Percentiles rank a stretch among this genome's conserved stretches.
Conservation (phyloP, 1,139 yeast genomes). For the Nadsonia starkeyi-henricii region DNA sequence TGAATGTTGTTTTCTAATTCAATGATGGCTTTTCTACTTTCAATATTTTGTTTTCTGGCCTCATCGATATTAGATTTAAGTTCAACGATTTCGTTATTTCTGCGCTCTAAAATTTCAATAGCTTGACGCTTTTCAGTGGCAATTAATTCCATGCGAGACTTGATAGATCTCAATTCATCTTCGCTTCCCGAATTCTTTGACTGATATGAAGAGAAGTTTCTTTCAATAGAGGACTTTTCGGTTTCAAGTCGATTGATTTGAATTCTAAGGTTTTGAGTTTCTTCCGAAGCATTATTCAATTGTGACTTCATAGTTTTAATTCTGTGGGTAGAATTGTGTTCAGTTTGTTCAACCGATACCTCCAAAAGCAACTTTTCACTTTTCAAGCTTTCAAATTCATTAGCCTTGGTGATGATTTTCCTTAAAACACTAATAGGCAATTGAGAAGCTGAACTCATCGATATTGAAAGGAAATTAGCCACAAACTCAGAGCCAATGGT, state of each 20-base stretch:
- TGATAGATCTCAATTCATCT: conserved; percentile 12
- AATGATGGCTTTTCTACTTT: conserved; percentile 27
- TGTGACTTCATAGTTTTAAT: conserved; percentile 22
- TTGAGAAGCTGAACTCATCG: conserved; percentile 12
- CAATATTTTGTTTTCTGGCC: conserved; percentile 35
- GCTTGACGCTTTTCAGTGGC: conserved; percentile 27
- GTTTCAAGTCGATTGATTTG: conserved; percentile 21
- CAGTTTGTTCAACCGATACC: conserved; percentile 20
- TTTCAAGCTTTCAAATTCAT: conserved; percentile 35
- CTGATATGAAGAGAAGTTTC: conserved; percentile 20
- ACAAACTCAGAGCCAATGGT: conserved; percentile 18
- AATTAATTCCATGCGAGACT: conserved; percentile 13
- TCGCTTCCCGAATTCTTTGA: conserved; percentile 15
- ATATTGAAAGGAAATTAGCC: conserved; percentile 16
- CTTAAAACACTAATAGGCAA: conserved; percentile 17
- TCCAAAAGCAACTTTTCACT: conserved; percentile 40
- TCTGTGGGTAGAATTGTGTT: neutral
- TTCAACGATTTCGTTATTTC: conserved; percentile 35
- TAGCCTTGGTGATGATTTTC: conserved; percentile 31
- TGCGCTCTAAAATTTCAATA: conserved; percentile 30
- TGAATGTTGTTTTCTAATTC: conserved; percentile 29
- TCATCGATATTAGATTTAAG: conserved; percentile 39
- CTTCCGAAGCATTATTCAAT: conserved; percentile 16
- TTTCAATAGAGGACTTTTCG: conserved; percentile 19
- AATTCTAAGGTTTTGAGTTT: conserved; percentile 23